Conservation (phyloP, 2,329 filamentous ascomycete species). For the Neodidymelliopsis sp. region DNA sequence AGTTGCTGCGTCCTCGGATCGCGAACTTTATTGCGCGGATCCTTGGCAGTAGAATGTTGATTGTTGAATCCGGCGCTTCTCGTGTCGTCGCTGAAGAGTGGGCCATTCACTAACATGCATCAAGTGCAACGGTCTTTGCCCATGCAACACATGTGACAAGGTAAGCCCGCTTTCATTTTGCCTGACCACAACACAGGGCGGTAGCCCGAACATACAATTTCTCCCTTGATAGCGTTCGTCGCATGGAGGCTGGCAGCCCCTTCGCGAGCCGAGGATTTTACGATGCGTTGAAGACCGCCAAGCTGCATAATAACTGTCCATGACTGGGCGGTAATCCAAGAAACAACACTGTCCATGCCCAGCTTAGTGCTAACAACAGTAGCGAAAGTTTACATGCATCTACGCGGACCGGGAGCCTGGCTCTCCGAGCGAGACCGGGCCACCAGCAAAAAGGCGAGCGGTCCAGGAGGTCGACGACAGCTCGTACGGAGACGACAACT, state of each 20-base stretch:
- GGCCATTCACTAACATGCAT: constrained; percentile 21
- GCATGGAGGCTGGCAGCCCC: too few relatives aligned
- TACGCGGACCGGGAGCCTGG: constrained; percentile 48
- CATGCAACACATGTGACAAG: constrained; percentile 67
- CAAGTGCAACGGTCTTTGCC: constrained; percentile 66
- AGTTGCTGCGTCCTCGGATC: background rate
- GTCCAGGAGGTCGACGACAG: constrained; percentile 34
- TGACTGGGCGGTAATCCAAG: too few relatives aligned
- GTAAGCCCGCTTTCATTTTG: constrained; percentile 40
- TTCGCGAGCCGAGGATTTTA: too few relatives aligned
- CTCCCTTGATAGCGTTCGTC: too few relatives aligned
- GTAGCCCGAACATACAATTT: too few relatives aligned
- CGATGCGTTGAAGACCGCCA: too few relatives aligned
- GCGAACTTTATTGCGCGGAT: background rate
- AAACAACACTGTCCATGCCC: too few relatives aligned
- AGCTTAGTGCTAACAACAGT: constrained; percentile 25
- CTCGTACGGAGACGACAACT: constrained; percentile 27
- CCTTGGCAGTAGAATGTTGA: background rate
- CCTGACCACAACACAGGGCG: too few relatives aligned
- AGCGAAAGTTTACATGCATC: constrained; percentile 51
- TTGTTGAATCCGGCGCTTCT: background rate
- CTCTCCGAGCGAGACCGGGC: constrained; percentile 47
- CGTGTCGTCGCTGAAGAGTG: constrained; percentile 1
- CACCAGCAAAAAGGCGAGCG: constrained; percentile 46
- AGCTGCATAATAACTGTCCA: too few relatives aligned